Percentiles rank a stretch among this genome's conserved stretches.
phyloP scores from a whole-genome alignment of 192 early-diverging fungal genomes.

The Backusella sp. region DNA sequence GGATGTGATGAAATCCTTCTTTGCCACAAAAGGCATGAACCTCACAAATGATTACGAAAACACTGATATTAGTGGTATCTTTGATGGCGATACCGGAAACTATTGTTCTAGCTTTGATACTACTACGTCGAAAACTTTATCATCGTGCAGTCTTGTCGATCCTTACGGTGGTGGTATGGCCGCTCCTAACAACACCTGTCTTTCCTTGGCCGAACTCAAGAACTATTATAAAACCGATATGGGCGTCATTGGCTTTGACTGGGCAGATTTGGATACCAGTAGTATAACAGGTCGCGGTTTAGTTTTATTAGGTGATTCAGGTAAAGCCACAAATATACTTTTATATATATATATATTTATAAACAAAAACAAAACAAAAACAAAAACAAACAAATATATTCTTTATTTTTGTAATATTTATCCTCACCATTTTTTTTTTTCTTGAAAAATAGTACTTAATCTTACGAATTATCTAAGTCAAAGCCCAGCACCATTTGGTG shows the following conservation, averaged over 20 bases:
- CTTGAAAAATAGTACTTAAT: constrained; percentile 32
- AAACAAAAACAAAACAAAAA: not conserved
- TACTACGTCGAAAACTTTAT: not conserved
- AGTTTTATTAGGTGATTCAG: constrained; percentile 26
- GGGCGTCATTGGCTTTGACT: constrained; percentile 27
- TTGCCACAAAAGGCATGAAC: constrained; percentile 17
- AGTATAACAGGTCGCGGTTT: constrained; percentile 9
- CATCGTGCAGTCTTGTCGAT: constrained; percentile 16
- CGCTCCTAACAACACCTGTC: constrained; percentile 16
- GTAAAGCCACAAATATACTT: constrained; percentile 18
- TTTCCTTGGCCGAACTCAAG: constrained; percentile 21
- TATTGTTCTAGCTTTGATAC: constrained; percentile 13
- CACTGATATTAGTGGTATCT: constrained; percentile 32
- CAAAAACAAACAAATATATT: not conserved
- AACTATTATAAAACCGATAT: not conserved
- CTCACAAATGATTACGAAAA: constrained; percentile 32
- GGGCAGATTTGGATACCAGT: constrained; percentile 30
- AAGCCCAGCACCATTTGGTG: constrained; percentile 16
- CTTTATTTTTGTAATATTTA: not conserved
- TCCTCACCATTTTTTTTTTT: constrained; percentile 15
- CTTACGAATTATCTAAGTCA: constrained; percentile 23
- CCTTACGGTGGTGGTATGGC: constrained; percentile 30
- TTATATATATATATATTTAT: not conserved
- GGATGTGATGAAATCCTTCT: constrained; percentile 20
- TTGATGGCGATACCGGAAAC: constrained; percentile 28